Conservation (phyloP, 2,329 filamentous ascomycete species). For the Pseudogymnoascus sp. region DNA sequence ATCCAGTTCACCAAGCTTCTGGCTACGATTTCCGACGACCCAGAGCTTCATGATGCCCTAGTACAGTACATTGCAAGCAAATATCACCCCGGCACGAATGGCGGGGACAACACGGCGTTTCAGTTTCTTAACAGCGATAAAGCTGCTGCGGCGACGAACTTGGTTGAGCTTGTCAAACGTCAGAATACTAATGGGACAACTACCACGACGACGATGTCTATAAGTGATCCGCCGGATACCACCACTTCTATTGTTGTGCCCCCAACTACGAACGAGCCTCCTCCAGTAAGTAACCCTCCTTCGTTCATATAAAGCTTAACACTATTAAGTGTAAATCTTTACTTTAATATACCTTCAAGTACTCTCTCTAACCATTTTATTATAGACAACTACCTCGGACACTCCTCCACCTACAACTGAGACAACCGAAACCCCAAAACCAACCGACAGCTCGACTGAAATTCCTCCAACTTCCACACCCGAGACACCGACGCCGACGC, state of each 20-base stretch:
- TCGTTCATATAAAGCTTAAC: background rate
- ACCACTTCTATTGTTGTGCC: slow-evolving; percentile 1
- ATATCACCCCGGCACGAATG: background rate
- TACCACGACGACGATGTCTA: background rate
- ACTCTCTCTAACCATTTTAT: background rate
- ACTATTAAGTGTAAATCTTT: background rate
- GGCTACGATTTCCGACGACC: background rate
- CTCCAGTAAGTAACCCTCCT: background rate
- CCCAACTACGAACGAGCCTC: background rate
- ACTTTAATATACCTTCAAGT: background rate
- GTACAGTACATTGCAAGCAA: background rate
- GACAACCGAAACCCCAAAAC: background rate
- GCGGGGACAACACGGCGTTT: background rate
- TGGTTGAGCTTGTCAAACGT: background rate
- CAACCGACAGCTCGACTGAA: background rate
- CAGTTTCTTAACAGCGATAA: background rate
- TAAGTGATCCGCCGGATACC: background rate
- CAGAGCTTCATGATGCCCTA: background rate
- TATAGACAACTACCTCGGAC: background rate
- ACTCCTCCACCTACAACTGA: background rate
- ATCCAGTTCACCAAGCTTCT: background rate
- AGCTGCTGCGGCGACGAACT: background rate
- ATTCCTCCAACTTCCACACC: background rate
- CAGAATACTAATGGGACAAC: background rate
- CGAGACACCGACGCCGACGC: background rate